phyloP scores from a whole-genome alignment of 495 filamentous ascomycete species.

The Neurospora sublineolata region DNA sequence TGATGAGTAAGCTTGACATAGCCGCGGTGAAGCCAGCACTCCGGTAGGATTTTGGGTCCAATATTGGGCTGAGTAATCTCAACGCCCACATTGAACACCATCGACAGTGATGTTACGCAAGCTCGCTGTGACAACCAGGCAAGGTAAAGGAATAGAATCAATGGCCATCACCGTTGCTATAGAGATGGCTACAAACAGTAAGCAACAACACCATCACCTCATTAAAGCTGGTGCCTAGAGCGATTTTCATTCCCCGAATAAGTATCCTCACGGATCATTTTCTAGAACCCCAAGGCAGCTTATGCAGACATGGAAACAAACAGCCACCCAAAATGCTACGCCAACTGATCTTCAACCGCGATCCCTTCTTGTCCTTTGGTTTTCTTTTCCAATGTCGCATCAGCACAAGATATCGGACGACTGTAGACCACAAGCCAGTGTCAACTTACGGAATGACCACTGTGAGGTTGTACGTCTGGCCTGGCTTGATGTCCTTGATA shows the following conservation, averaged over 20 bases:
- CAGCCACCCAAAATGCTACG: neutral
- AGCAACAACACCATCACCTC: neutral
- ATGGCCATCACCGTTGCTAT: neutral
- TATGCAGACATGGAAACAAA: neutral
- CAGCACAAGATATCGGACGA: neutral
- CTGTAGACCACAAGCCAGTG: neutral
- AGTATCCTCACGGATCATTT: neutral
- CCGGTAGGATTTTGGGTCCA: neutral
- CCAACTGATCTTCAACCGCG: neutral
- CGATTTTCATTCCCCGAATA: neutral
- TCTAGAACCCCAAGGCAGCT: neutral
- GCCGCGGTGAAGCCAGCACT: neutral
- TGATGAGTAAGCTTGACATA: neutral
- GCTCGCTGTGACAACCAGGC: neutral
- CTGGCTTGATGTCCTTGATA: slow-evolving; percentile 27
- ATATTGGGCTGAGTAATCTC: neutral
- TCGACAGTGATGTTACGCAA: neutral
- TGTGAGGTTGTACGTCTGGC: slow-evolving; percentile 30
- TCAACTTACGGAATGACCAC: slow-evolving; percentile 25
- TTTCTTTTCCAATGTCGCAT: neutral
- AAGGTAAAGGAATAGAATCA: neutral
- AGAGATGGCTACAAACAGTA: neutral
- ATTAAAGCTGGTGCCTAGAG: neutral
- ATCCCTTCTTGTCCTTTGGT: neutral
- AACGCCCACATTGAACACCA: neutral